A percentile compares a stretch with the other conserved stretches of the same genome.
Conservation (phyloP, 441 rosid species). For the Adansonia gregorii region DNA sequence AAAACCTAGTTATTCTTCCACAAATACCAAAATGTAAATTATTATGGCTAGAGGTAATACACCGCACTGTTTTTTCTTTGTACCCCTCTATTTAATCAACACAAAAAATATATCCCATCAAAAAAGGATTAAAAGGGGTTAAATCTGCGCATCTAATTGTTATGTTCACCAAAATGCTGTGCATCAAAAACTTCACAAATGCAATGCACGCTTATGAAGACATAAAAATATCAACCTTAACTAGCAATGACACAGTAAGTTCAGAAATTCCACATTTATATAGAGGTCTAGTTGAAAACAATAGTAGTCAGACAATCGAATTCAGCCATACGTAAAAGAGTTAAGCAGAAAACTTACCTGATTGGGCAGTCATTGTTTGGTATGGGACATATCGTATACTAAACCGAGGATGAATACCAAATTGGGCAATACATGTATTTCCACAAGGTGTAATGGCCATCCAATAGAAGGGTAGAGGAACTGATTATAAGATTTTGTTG, state of each 20-base stretch:
- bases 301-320: neutral
- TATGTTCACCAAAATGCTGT: neutral
- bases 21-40: neutral
- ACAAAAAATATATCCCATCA: neutral
- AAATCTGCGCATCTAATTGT: neutral
- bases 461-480: too few relatives aligned
- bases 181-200: neutral
- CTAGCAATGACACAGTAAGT: neutral
- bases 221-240: too few relatives aligned
- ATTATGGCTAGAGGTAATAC: neutral
- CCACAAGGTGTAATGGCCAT: too few relatives aligned
- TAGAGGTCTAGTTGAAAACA: constrained; percentile 10
- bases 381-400: too few relatives aligned
- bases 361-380: too few relatives aligned
- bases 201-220: neutral
- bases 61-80: neutral
- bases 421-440: too few relatives aligned
- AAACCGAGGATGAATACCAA: too few relatives aligned
- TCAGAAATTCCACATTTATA: neutral
- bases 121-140: neutral
- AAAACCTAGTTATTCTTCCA: constrained; percentile 11
- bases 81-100: neutral
- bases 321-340: neutral
- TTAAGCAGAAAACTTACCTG: constrained; percentile 30
- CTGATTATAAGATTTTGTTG: too few relatives aligned